phyloP scores from a whole-genome alignment of 345 rosid genomes.

The Brassica incana region DNA sequence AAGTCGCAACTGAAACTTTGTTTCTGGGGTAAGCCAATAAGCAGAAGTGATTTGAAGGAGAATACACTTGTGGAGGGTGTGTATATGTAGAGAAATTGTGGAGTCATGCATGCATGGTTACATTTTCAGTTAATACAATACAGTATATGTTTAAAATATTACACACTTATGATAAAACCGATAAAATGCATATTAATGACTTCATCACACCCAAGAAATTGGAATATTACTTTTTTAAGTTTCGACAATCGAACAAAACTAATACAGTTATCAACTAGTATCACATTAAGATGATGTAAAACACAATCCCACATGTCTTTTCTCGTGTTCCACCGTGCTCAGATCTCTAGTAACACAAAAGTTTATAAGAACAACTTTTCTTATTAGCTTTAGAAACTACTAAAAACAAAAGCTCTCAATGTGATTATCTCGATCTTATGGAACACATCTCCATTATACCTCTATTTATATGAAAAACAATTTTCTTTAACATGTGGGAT shows the following conservation, averaged over 20 bases:
- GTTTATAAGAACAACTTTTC: no score
- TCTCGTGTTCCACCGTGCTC: conserved; percentile 36
- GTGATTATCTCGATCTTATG: no score
- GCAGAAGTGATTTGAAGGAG: conserved; percentile 8
- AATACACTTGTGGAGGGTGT: conserved; percentile 25
- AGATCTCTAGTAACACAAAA: no score
- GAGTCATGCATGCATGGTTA: conserved; percentile 21
- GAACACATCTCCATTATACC: no score
- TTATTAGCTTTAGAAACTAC: no score
- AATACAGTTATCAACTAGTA: neutral
- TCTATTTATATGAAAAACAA: no score
- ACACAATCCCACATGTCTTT: conserved; percentile 38
- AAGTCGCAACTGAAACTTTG: neutral
- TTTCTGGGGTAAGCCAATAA: neutral
- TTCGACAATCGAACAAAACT: conserved; percentile 1
- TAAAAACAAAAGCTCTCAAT: no score
- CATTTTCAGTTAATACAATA: neutral
- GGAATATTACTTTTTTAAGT: conserved; percentile 14
- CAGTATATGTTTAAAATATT: neutral
- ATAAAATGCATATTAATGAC: neutral
- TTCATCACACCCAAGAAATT: conserved; percentile 24
- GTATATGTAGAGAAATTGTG: neutral
- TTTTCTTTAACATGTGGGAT: no score
- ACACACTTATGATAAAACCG: neutral
- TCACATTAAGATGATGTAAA: neutral